phyloP scores from a whole-genome alignment of 805 yeast species.

The Starmerella potacharoeniae region DNA sequence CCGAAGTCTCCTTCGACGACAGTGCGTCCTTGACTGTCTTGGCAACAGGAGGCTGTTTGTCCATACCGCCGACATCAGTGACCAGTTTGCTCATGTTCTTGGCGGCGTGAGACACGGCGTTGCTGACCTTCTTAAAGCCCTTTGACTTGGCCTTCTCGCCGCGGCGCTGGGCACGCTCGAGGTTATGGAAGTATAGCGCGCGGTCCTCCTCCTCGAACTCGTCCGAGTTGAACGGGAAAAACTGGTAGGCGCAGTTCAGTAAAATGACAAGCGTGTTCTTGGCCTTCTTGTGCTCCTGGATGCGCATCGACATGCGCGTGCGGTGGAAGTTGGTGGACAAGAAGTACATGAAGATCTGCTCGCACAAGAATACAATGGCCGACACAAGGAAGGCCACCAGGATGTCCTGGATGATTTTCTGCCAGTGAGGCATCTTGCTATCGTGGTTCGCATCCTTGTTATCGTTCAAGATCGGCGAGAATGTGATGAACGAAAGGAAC shows the following conservation, averaged over 20 bases:
- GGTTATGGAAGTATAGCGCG: conserved; percentile 23
- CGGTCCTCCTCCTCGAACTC: conserved; percentile 32
- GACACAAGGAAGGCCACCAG: conserved; percentile 31
- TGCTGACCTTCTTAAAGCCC: conserved; percentile 20
- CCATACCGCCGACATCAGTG: conserved; percentile 19
- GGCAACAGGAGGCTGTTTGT: conserved; percentile 14
- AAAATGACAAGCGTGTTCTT: conserved; percentile 25
- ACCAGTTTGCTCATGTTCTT: conserved; percentile 17
- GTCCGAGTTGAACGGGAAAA: conserved; percentile 28
- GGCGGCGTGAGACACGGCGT: conserved; percentile 24
- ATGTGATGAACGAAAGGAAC: conserved; percentile 30
- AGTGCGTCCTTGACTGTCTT: conserved; percentile 29
- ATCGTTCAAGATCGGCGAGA: conserved; percentile 28
- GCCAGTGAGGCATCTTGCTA: conserved; percentile 28
- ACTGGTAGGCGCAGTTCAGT: conserved; percentile 27
- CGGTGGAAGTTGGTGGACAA: conserved; percentile 33
- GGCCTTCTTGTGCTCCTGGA: conserved; percentile 29
- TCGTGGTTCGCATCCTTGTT: conserved; percentile 21
- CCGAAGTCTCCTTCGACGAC: conserved; percentile 23
- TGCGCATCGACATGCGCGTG: conserved; percentile 31
- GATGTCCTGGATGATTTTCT: conserved; percentile 27
- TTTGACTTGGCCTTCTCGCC: conserved; percentile 7
- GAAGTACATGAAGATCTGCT: conserved; percentile 30
- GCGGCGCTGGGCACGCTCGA: conserved; percentile 17
- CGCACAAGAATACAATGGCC: conserved; percentile 29